Evolutionary conservation across 116 monocot genomes (phyloP).

Genomic region (Trichopus zeylanicus): DNA sequence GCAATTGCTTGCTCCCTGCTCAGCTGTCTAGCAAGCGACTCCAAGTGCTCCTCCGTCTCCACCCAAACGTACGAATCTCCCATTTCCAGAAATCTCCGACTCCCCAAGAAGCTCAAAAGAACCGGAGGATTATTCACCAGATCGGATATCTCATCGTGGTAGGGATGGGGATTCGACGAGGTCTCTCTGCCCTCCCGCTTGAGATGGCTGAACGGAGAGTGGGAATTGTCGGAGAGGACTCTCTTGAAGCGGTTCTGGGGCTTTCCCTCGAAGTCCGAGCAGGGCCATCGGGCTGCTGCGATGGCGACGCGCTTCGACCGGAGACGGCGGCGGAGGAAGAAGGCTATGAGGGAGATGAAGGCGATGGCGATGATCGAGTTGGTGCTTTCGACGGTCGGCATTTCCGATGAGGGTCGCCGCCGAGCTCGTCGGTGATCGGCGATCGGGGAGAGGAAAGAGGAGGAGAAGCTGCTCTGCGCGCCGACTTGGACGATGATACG

Average conservation of each 20-base stretch:
- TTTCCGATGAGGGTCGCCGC: background rate
- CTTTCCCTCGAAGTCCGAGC: constrained; percentile 46
- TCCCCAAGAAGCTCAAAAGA: constrained; percentile 14
- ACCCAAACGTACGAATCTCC: constrained; percentile 53
- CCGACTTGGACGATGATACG: too few relatives aligned
- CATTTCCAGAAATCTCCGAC: constrained; percentile 19
- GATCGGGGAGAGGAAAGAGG: too few relatives aligned
- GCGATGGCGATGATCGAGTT: background rate
- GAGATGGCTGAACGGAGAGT: constrained; percentile 60
- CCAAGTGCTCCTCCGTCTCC: constrained; percentile 44
- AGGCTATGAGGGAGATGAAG: background rate
- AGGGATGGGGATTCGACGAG: constrained; percentile 59
- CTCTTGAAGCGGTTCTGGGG: constrained; percentile 74
- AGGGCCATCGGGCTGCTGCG: constrained; percentile 3
- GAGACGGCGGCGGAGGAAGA: background rate
- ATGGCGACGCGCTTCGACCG: background rate
- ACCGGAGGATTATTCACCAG: constrained; percentile 52
- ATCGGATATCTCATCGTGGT: constrained; percentile 47
- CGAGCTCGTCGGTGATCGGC: background rate
- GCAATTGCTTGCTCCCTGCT: constrained; percentile 44
- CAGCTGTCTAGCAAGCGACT: constrained; percentile 37
- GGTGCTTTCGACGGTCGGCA: background rate
- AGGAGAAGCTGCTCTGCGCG: too few relatives aligned
- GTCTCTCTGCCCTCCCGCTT: constrained; percentile 33
- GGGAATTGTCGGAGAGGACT: constrained; percentile 73